Base-by-base conservation (phyloP, 2,329 filamentous ascomycete species). In the Sporothrix sp. region DNA sequence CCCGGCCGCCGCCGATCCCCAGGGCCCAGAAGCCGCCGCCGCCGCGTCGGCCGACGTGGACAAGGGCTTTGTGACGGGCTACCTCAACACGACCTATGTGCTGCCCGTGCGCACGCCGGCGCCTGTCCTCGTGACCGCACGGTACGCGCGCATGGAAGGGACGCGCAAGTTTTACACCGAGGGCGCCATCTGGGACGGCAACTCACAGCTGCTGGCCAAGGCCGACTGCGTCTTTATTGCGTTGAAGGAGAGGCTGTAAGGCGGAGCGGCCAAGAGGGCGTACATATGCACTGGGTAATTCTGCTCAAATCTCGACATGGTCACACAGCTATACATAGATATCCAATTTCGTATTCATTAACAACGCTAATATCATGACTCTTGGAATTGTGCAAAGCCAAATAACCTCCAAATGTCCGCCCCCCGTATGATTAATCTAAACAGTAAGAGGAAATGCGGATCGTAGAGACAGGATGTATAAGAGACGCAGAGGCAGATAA, bases 71-170 rank as follows among this genome's bases (percentile, higher is more conserved):
- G 68, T 75, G 59, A 79, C 76, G 10, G 75, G 68, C 5, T 74
- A 76, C 59, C 60, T 84, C 47, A 79, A 79, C 48, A 72, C 75
- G 2, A 69, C 63, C 16, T 84, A 78, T 58, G 57, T 73, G 49
- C 68, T 61, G 54, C 78, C 79, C 0, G 69, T 82, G 1, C 61
- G 60, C 7, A 77, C 76, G 1, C 72, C 73, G 1, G 65, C 66
- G 1, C 65, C 69, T 4, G 59, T 81, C 25, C 57, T 81, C 21
- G 69, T 71, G 14, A 71, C 63, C 18, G 69, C 70, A 0, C 66
- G 63, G 57, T 56, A 74, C 32, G 60, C 67, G 18, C 73, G 66
- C 59, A 60, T 64, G 10, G 73, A 79, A 38, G 73, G 75, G 4
- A 10, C 33, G n/a, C 69, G 76, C 56, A 83, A 83, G 65, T 64